phyloP scores from a whole-genome alignment of 805 yeast genomes.

The Metschnikowia gelsemii region DNA sequence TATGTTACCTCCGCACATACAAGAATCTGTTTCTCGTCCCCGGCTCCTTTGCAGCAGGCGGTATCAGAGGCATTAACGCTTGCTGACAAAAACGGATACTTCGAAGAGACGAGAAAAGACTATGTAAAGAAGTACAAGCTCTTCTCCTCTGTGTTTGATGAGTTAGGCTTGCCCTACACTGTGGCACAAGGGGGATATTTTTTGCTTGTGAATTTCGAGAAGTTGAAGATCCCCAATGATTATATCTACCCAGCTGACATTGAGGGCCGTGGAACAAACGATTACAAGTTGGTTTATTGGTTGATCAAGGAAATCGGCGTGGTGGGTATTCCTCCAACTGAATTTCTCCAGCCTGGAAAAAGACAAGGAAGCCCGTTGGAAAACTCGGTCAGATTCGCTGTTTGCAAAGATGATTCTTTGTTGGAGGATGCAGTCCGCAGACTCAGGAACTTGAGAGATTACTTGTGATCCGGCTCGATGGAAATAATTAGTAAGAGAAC shows the following conservation, averaged over 20 bases:
- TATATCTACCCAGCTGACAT: constrained; percentile 73
- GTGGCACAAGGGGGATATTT: constrained; percentile 93
- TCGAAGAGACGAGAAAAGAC: constrained; percentile 61
- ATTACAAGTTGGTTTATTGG: constrained; percentile 91
- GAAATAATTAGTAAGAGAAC: neutral
- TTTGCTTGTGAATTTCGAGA: constrained; percentile 81
- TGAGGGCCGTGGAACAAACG: constrained; percentile 62
- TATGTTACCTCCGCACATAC: constrained; percentile 89
- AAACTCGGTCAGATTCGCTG: constrained; percentile 87
- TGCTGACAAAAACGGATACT: constrained; percentile 66
- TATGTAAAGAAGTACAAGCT: constrained; percentile 72
- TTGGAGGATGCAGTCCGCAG: constrained; percentile 80
- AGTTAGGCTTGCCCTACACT: constrained; percentile 85
- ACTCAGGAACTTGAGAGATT: constrained; percentile 67
- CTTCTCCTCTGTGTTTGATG: constrained; percentile 77
- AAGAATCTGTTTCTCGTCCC: constrained; percentile 87
- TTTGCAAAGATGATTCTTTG: constrained; percentile 85
- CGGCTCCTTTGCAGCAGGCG: constrained; percentile 92
- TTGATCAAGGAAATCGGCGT: constrained; percentile 88
- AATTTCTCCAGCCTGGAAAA: constrained; percentile 72
- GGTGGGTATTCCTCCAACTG: constrained; percentile 97
- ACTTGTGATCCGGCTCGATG: constrained; percentile 26
- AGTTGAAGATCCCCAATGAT: constrained; percentile 73
- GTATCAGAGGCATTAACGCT: constrained; percentile 70
- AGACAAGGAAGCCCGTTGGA: constrained; percentile 67